Evolutionary conservation across 2,329 filamentous ascomycete species (phyloP).

Genomic region (Nemania sp.): DNA sequence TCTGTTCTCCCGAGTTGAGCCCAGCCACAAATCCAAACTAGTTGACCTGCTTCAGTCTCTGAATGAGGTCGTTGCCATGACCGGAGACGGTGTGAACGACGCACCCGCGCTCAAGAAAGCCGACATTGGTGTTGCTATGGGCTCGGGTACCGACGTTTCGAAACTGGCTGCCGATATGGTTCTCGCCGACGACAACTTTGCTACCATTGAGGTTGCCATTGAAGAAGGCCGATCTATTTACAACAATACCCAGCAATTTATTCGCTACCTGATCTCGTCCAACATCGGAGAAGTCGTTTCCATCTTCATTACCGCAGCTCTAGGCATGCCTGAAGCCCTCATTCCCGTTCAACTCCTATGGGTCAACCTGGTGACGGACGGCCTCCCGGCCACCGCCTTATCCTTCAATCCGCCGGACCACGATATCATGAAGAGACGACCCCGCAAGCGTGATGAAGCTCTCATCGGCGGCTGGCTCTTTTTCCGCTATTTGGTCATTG

Average conservation of each 20-base stretch:
- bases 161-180: constrained; percentile 99
- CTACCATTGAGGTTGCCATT: constrained; percentile 93
- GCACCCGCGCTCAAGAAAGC: constrained; percentile 97
- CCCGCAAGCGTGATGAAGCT: constrained; percentile 88
- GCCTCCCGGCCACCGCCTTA: constrained; percentile 91
- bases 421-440: constrained; percentile 93
- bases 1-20: constrained; percentile 95
- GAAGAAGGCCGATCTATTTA: constrained; percentile 98
- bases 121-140: constrained; percentile 99
- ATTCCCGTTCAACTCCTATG: constrained; percentile 97
- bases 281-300: constrained; percentile 99
- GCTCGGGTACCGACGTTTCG: constrained; percentile 93
- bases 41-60: constrained; percentile 93
- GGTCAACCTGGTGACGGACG: constrained; percentile 98
- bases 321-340: constrained; percentile 96
- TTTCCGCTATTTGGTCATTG: constrained; percentile 96
- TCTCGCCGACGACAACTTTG: constrained; percentile 97
- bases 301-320: constrained; percentile 94
- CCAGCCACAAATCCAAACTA: constrained; percentile 94
- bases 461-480: constrained; percentile 96
- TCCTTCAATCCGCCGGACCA: constrained; percentile 99
- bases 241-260: constrained; percentile 99
- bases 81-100: constrained; percentile 97
- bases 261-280: constrained; percentile 97
- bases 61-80: constrained; percentile 98